A percentile compares a stretch with the other conserved stretches of the same genome.
Conservation (phyloP, 2,329 filamentous ascomycete species). For the Fusarium guadeloupense region DNA sequence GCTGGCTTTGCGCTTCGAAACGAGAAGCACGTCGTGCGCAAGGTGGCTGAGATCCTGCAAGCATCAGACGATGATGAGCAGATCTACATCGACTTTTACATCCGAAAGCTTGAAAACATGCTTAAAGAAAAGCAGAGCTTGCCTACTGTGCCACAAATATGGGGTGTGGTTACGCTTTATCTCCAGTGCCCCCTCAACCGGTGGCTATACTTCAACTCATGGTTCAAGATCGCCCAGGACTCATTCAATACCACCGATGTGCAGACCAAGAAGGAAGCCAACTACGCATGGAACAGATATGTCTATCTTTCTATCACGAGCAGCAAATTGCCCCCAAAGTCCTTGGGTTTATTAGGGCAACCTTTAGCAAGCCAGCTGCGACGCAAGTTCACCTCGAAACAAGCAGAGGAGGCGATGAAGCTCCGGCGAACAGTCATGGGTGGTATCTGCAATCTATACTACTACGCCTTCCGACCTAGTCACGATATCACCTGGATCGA, state of each 20-base stretch:
- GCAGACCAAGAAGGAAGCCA: slow-evolving; percentile 77
- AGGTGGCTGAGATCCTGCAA: slow-evolving; percentile 71
- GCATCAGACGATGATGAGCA: slow-evolving; percentile 58
- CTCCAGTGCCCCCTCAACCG: slow-evolving; percentile 71
- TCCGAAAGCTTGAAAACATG: slow-evolving; percentile 73
- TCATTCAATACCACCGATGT: slow-evolving; percentile 85
- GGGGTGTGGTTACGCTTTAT: slow-evolving; percentile 83
- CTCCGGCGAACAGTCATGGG: slow-evolving; percentile 68
- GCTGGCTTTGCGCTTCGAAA: slow-evolving; percentile 75
- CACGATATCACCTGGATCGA: slow-evolving; percentile 74
- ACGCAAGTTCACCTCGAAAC: slow-evolving; percentile 67
- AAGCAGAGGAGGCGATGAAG: slow-evolving; percentile 59
- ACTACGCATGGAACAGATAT: slow-evolving; percentile 86
- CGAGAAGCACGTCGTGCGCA: slow-evolving; percentile 73
- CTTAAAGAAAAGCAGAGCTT: slow-evolving; percentile 63
- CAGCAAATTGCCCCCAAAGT: slow-evolving; percentile 59
- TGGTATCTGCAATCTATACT: slow-evolving; percentile 81
- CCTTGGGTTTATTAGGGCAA: slow-evolving; percentile 62
- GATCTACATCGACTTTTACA: slow-evolving; percentile 75
- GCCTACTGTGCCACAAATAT: slow-evolving; percentile 82
- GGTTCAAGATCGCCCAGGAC: slow-evolving; percentile 80
- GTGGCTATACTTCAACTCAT: slow-evolving; percentile 79
- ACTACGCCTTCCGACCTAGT: slow-evolving; percentile 81
- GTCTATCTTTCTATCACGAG: slow-evolving; percentile 77
- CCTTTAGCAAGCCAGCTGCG: slow-evolving; percentile 76